Base-by-base conservation (phyloP, 768 basidiomycete genomes). In the Calvatia gigantea region DNA sequence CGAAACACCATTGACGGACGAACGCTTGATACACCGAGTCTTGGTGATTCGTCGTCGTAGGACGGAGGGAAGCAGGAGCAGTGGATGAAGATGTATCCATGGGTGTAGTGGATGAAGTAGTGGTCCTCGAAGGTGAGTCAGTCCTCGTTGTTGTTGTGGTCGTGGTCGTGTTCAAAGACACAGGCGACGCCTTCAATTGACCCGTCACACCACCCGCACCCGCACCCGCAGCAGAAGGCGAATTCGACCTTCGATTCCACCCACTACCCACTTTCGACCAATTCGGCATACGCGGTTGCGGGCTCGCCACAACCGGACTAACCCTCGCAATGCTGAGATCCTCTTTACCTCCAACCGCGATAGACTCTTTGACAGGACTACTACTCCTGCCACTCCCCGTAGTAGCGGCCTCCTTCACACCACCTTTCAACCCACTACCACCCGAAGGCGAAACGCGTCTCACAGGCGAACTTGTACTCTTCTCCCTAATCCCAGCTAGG, bases 1-100 rank as follows among this genome's bases (percentile, higher is more conserved):
- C 84, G 67, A 87, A 87, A 66, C 86, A 87, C 86, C 86, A 87
- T 64, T 84, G 80, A 52, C 72, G 62, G 47, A 87, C 79, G 57
- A 87, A 82, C 21, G 83, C 82, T 51, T 85, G 77, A 62, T 86
- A 86, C 14, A 74, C 58, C 8, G 69, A 67, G 17, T 73, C 75
- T 41, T 62, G 63, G 17, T 62, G 59, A 19, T 46, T 44, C 6
- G 58, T 51, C 11, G 51, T 42, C 38, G 59, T 35, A 42, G 19
- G 11, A 19, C 21, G 7, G 11, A 11, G 11, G 0, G 1, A 17
- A 41, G 19, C 17, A 31, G 46, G 9, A 33, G 46, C 17, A 15
- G 43, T 25, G 27, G 23, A 45, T 6, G 43, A 27, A 23, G 43
- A 27, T 12, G 43, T 45, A 45, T 45, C 23, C 2, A 11, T 15